Evolutionary conservation across 805 yeast genomes (phyloP).

Genomic region (Starmerella stellata): DNA sequence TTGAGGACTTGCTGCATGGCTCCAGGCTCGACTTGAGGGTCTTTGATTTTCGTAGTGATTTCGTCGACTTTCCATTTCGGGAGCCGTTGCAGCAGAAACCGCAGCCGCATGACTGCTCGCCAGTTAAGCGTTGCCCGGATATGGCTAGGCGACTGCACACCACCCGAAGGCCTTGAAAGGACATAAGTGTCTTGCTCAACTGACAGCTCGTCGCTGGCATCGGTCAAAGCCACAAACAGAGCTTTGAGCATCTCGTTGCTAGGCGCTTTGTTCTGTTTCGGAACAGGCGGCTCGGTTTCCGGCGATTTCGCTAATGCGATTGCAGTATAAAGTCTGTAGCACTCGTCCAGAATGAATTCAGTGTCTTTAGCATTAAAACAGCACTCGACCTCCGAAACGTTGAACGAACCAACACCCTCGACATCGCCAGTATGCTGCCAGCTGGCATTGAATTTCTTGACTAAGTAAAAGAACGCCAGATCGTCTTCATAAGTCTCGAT

Average conservation of each 20-base stretch:
- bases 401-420: constrained; percentile 2
- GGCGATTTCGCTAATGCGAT: not conserved
- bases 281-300: not conserved
- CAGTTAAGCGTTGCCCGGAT: constrained; percentile 69
- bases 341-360: not conserved
- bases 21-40: not conserved
- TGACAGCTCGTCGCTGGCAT: constrained; percentile 32
- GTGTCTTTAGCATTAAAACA: not conserved
- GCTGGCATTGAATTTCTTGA: constrained; percentile 24
- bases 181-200: constrained; percentile 77
- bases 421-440: constrained; percentile 9
- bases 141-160: constrained; percentile 56
- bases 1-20: constrained; percentile 30
- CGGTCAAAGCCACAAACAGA: constrained; percentile 10
- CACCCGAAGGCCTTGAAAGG: constrained; percentile 71
- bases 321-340: not conserved
- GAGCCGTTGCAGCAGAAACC: constrained; percentile 48
- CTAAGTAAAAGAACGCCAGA: constrained; percentile 11
- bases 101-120: constrained; percentile 62
- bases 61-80: not conserved
- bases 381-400: not conserved
- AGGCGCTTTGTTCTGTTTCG: not conserved
- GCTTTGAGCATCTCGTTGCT: not conserved
- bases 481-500: not conserved
- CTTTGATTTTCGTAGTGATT: not conserved